phyloP scores from a whole-genome alignment of 306 rosid species.

The Glycine latifolia region DNA sequence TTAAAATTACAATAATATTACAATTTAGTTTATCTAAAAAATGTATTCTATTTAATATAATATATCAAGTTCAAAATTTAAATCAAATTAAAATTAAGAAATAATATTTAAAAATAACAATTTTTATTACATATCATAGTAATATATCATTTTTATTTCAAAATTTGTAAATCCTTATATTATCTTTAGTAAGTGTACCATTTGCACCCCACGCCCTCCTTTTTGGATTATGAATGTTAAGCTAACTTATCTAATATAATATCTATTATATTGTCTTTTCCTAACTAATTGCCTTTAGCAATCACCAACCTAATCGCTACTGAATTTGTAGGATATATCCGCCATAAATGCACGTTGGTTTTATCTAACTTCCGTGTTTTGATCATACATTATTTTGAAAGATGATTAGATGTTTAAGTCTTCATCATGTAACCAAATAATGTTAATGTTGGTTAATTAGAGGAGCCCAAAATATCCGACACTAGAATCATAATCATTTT shows the following conservation, averaged over 20 bases:
- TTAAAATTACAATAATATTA: background rate
- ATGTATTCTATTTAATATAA: too few relatives aligned
- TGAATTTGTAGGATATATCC: background rate
- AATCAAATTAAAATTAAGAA: too few relatives aligned
- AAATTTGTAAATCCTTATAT: background rate
- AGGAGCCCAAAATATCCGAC: background rate
- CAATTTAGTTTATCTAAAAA: background rate
- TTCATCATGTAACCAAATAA: conserved; percentile 1
- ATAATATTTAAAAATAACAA: too few relatives aligned
- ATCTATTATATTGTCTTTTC: conserved; percentile 21
- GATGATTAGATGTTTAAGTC: conserved; percentile 23
- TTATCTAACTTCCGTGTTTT: conserved; percentile 23
- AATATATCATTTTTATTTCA: background rate
- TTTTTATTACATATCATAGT: too few relatives aligned
- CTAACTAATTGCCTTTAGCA: background rate
- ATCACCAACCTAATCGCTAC: conserved; percentile 16
- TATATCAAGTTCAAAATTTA: too few relatives aligned
- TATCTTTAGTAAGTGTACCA: background rate
- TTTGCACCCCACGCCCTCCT: background rate
- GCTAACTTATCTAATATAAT: conserved; percentile 4
- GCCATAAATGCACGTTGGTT: conserved; percentile 21
- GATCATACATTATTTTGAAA: conserved; percentile 13
- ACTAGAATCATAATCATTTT: background rate
- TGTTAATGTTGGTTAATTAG: conserved; percentile 6
- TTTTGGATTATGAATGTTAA: background rate